Percentiles rank a stretch among this genome's conserved stretches.
These are phyloP conservation scores for Candida neerlandica DNA, from an alignment of 1,139 yeast species.

Conservation along the genomic window DNA sequence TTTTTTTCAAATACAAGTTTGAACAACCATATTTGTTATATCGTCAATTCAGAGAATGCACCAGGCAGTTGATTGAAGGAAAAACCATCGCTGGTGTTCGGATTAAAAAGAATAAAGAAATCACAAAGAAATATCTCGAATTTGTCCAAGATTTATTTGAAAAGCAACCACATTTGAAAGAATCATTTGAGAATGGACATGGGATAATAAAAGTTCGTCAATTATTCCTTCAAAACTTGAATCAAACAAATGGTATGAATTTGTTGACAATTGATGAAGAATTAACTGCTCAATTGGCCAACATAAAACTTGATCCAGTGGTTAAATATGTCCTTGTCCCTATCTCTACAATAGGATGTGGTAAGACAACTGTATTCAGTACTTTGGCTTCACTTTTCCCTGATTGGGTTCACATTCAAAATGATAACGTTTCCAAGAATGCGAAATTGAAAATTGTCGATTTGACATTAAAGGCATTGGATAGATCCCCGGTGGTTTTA, in stretches of 20 bases:
- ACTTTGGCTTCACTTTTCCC: constrained; percentile 61
- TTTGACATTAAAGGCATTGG: constrained; percentile 43
- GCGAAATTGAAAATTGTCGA: constrained; percentile 55
- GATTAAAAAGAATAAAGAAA: constrained; percentile 51
- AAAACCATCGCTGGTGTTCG: constrained; percentile 45
- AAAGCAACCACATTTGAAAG: constrained; percentile 44
- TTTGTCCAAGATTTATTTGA: constrained; percentile 62
- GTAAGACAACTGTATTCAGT: constrained; percentile 82
- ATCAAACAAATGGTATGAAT: constrained; percentile 36
- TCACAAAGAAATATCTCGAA: constrained; percentile 68
- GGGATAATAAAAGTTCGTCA: constrained; percentile 77
- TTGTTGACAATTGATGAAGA: constrained; percentile 27
- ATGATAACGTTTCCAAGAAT: constrained; percentile 67
- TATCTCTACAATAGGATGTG: constrained; percentile 91
- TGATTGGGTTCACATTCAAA: constrained; percentile 79
- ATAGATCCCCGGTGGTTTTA: constrained; percentile 51
- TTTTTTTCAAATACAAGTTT: constrained; percentile 90
- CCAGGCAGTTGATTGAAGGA: constrained; percentile 56
- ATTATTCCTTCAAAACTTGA: constrained; percentile 54
- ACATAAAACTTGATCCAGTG: constrained; percentile 12
- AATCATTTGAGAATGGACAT: constrained; percentile 54
- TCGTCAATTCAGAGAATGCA: constrained; percentile 87
- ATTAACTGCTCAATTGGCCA: constrained; percentile 17
- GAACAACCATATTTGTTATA: constrained; percentile 94
- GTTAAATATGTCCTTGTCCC: constrained; percentile 70